Conservation (phyloP, 495 filamentous ascomycete species). For the Aspergillus asperescens region DNA sequence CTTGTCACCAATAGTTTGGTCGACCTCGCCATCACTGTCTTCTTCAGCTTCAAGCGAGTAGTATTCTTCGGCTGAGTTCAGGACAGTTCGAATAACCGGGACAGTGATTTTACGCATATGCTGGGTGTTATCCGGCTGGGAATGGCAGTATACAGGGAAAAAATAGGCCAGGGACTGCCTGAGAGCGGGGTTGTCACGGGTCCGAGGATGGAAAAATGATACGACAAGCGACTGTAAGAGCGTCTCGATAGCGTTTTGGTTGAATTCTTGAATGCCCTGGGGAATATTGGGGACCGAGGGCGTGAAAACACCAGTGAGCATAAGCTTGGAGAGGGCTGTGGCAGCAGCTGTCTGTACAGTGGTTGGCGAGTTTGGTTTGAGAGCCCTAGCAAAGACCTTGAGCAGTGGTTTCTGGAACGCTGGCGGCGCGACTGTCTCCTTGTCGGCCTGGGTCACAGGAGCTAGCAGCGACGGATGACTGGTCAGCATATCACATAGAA, state of each 20-base stretch:
- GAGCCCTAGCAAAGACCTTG: slow-evolving; percentile 71
- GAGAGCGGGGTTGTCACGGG: slow-evolving; percentile 75
- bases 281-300: slow-evolving; percentile 42
- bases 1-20: slow-evolving; percentile 66
- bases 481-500: slow-evolving; percentile 88
- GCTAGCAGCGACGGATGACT: slow-evolving; percentile 75
- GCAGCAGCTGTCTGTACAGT: slow-evolving; percentile 79
- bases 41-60: slow-evolving; percentile 51
- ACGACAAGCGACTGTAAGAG: slow-evolving; percentile 77
- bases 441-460: slow-evolving; percentile 35
- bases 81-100: slow-evolving; percentile 59
- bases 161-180: slow-evolving; percentile 91
- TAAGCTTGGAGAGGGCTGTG: slow-evolving; percentile 75
- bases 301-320: slow-evolving; percentile 58
- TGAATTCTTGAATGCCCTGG: slow-evolving; percentile 43
- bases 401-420: slow-evolving; percentile 56
- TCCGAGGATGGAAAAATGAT: slow-evolving; percentile 87
- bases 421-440: slow-evolving; percentile 37
- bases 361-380: slow-evolving; percentile 61
- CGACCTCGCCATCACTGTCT: slow-evolving; percentile 49
- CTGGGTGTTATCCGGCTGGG: slow-evolving; percentile 68
- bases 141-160: slow-evolving; percentile 91
- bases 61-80: slow-evolving; percentile 46
- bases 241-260: slow-evolving; percentile 47
- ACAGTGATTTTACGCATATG: slow-evolving; percentile 69